Evolutionary conservation across 805 yeast genomes (phyloP).

Genomic region (Yamadazyma akitaensis): DNA sequence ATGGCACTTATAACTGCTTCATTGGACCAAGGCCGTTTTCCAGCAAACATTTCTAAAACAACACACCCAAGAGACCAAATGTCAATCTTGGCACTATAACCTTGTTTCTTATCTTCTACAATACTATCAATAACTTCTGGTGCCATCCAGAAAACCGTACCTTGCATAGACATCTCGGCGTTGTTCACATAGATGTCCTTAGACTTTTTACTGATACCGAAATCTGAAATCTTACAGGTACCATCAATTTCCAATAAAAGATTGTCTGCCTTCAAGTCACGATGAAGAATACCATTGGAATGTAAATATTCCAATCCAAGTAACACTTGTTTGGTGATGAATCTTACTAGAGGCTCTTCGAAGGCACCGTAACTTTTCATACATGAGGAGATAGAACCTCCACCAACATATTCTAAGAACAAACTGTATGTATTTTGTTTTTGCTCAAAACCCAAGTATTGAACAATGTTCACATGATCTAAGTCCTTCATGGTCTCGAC

Average conservation of each 20-base stretch:
- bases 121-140: slow-evolving; percentile 94
- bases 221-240: slow-evolving; percentile 90
- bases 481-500: slow-evolving; percentile 91
- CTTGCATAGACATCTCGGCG: slow-evolving; percentile 97
- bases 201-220: slow-evolving; percentile 85
- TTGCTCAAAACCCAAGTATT: slow-evolving; percentile 90
- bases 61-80: slow-evolving; percentile 99
- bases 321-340: slow-evolving; percentile 74
- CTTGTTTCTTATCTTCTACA: slow-evolving; percentile 69
- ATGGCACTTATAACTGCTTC: slow-evolving; percentile 94
- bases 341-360: slow-evolving; percentile 71
- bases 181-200: slow-evolving; percentile 81
- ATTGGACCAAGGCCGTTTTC: slow-evolving; percentile 96
- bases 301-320: slow-evolving; percentile 87
- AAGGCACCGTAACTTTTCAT: slow-evolving; percentile 80
- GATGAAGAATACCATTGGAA: slow-evolving; percentile 79
- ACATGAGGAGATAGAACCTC: slow-evolving; percentile 91
- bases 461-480: slow-evolving; percentile 92
- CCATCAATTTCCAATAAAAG: slow-evolving; percentile 86
- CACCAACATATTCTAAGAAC: slow-evolving; percentile 94
- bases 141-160: slow-evolving; percentile 99
- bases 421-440: slow-evolving; percentile 71
- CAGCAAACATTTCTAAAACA: slow-evolving; percentile 96
- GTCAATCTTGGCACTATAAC: slow-evolving; percentile 96
- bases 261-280: slow-evolving; percentile 95